phyloP scores from a whole-genome alignment of 2,329 filamentous ascomycete species.

The Biscogniauxia marginata region DNA sequence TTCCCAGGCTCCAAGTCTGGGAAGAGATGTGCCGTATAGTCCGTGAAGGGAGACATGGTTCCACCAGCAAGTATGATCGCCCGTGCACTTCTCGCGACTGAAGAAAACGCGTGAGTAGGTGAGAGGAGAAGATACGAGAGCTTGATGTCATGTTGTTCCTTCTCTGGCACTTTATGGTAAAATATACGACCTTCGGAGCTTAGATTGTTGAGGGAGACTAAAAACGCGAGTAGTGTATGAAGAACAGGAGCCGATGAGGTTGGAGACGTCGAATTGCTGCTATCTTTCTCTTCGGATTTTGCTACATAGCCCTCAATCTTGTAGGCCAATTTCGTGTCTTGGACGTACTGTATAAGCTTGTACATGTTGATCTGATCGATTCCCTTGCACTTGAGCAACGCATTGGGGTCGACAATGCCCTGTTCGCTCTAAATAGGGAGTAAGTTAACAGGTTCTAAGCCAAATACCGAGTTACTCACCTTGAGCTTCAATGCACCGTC shows the following conservation, averaged over 20 bases:
- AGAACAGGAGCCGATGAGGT: conserved; percentile 51
- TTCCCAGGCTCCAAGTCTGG: conserved; percentile 63
- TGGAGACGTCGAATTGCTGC: conserved; percentile 19
- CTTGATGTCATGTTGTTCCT: conserved; percentile 47
- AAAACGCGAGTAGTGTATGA: conserved; percentile 59
- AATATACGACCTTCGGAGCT: conserved; percentile 69
- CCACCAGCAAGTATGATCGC: conserved; percentile 90
- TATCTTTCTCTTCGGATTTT: conserved; percentile 52
- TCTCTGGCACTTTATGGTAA: conserved; percentile 47
- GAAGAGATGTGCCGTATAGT: conserved; percentile 85
- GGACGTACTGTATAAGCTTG: conserved; percentile 82
- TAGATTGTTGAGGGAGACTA: conserved; percentile 82
- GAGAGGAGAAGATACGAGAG: conserved; percentile 88
- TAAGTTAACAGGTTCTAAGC: conserved; percentile 14
- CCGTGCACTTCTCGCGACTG: conserved; percentile 79
- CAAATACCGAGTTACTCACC: conserved; percentile 34
- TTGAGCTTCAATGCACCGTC: conserved; percentile 49
- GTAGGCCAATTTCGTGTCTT: conserved; percentile 87
- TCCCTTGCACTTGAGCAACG: conserved; percentile 77
- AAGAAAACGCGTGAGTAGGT: conserved; percentile 85
- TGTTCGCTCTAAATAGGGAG: conserved; percentile 45
- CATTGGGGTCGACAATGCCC: conserved; percentile 67
- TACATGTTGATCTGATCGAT: conserved; percentile 95
- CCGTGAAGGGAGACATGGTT: conserved; percentile 95
- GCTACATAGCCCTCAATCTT: conserved; percentile 89